These are phyloP conservation scores for Gaeumannomyces tritici DNA, from an alignment of 2,329 filamentous ascomycete species.

Conservation along the genomic window DNA sequence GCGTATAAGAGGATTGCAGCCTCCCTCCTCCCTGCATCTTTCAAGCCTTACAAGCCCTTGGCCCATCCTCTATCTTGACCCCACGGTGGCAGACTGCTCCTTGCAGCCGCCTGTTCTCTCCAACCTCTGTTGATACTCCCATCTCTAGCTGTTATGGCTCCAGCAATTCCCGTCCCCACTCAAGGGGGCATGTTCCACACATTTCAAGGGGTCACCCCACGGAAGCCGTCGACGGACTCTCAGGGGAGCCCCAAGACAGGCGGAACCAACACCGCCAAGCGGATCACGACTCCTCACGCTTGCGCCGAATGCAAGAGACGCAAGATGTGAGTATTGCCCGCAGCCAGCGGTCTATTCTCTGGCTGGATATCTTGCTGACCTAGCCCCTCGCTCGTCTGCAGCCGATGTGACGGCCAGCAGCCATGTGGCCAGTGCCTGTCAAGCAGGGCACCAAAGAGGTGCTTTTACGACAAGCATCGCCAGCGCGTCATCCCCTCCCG, in stretches of 20 bases:
- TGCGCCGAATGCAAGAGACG: slow-evolving; percentile 70
- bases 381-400: slow-evolving; percentile 9
- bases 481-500: slow-evolving; percentile 68
- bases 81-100: background rate
- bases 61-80: background rate
- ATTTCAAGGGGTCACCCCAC: slow-evolving; percentile 43
- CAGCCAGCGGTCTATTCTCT: background rate
- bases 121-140: background rate
- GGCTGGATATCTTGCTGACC: background rate
- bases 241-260: slow-evolving; percentile 28
- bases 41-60: slow-evolving; percentile 2
- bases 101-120: background rate
- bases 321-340: slow-evolving; percentile 49
- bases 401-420: slow-evolving; percentile 69
- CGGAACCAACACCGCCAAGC: slow-evolving; percentile 28
- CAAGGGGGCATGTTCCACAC: slow-evolving; percentile 44
- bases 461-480: slow-evolving; percentile 72
- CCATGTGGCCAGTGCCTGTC: slow-evolving; percentile 77
- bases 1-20: background rate
- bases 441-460: slow-evolving; percentile 69
- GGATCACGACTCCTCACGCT: slow-evolving; percentile 51
- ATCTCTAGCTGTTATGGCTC: slow-evolving; percentile 23
- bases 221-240: slow-evolving; percentile 35
- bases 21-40: background rate
- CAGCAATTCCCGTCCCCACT: slow-evolving; percentile 34